Percentiles rank a stretch among this genome's conserved stretches.
phyloP scores from a whole-genome alignment of 306 rosid species.

The Medicago ruthenica region DNA sequence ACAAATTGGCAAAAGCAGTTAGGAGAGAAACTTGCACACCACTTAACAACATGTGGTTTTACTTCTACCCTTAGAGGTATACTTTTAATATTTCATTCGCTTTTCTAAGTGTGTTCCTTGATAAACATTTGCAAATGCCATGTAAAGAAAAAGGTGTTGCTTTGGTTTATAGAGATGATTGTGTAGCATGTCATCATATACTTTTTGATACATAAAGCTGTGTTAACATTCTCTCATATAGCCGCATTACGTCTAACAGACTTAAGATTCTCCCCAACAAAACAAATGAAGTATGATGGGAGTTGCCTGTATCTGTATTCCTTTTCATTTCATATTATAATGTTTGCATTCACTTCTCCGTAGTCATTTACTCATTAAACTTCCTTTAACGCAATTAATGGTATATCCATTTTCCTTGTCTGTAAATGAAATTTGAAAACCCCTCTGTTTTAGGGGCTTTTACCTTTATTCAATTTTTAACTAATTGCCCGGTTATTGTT shows the following conservation, averaged over 20 bases:
- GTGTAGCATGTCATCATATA: too few species aligned
- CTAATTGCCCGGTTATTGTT: background rate
- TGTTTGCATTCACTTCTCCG: background rate
- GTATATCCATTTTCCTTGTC: background rate
- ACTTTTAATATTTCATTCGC: too few species aligned
- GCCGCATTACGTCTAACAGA: too few species aligned
- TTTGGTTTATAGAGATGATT: too few species aligned
- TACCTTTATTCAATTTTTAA: too few species aligned
- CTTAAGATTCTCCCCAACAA: too few species aligned
- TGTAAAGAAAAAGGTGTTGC: too few species aligned
- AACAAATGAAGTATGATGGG: background rate
- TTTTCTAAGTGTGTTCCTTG: background rate
- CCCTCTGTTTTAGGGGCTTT: constrained; percentile 11
- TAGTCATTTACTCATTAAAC: too few species aligned
- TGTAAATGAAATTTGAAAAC: background rate
- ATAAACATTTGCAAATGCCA: constrained; percentile 11
- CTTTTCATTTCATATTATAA: background rate
- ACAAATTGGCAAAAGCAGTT: constrained; percentile 65
- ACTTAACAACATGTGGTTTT: constrained; percentile 86
- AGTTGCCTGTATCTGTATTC: background rate
- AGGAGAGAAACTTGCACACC: constrained; percentile 86
- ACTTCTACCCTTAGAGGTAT: constrained; percentile 75
- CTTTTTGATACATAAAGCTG: background rate
- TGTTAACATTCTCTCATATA: background rate
- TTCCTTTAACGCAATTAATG: background rate